phyloP scores from a whole-genome alignment of 768 basidiomycete genomes.

The Suillus bovinus region DNA sequence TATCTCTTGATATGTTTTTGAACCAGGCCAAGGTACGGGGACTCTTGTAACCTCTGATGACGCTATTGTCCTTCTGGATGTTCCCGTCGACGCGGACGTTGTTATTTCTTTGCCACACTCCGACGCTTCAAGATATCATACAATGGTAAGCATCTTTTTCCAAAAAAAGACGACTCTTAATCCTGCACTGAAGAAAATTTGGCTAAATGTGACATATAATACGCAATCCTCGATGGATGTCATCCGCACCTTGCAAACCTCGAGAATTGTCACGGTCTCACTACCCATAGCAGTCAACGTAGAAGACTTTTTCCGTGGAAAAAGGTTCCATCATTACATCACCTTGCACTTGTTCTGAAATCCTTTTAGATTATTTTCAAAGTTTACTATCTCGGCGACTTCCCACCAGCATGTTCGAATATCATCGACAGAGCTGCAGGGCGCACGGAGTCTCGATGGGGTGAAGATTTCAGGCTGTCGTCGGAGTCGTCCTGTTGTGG shows the following conservation, averaged over 20 bases:
- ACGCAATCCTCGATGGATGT: slow-evolving; percentile 55
- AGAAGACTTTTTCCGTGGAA: slow-evolving; percentile 92
- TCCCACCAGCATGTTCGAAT: slow-evolving; percentile 81
- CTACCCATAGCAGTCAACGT: slow-evolving; percentile 92
- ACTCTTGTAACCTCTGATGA: slow-evolving; percentile 42
- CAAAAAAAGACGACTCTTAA: slow-evolving; percentile 7
- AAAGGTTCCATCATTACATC: slow-evolving; percentile 49
- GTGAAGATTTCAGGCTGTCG: slow-evolving; percentile 54
- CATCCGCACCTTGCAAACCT: slow-evolving; percentile 52
- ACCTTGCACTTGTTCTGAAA: slow-evolving; percentile 5
- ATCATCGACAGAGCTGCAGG: slow-evolving; percentile 54
- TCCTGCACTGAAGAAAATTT: slow-evolving; percentile 56
- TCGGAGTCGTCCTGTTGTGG: slow-evolving; percentile 48
- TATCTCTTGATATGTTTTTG: slow-evolving; percentile 14
- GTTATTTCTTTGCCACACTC: slow-evolving; percentile 64
- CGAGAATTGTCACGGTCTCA: slow-evolving; percentile 60
- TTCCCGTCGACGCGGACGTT: slow-evolving; percentile 47
- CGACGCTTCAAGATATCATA: slow-evolving; percentile 58
- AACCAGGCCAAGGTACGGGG: slow-evolving; percentile 19
- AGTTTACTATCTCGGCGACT: slow-evolving; percentile 86
- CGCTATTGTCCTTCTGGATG: slow-evolving; percentile 46
- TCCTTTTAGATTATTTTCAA: slow-evolving; percentile 73
- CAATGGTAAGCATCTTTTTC: slow-evolving; percentile 49
- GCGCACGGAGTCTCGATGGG: slow-evolving; percentile 44
- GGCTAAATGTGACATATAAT: slow-evolving; percentile 65